A percentile compares a stretch with the other conserved stretches of the same genome.
These are phyloP conservation scores for Saccharum spontaneum DNA, from an alignment of 176 grass and related monocot genomes.

Conservation along the genomic window DNA sequence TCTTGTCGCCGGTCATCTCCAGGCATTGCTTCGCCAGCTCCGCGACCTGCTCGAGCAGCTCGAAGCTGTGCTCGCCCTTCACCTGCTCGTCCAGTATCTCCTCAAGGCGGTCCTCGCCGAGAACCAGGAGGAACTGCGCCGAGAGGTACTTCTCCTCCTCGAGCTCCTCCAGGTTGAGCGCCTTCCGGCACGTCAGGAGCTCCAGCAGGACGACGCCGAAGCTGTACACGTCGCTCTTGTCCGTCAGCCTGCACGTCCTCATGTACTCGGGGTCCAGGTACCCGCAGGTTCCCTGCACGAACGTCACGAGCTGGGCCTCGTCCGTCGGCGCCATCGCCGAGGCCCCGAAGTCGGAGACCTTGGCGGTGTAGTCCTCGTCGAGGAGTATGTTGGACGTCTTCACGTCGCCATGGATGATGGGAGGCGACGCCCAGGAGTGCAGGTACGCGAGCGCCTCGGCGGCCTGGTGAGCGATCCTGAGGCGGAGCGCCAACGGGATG, in stretches of 20 bases:
- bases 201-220: conserved; percentile 60
- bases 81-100: conserved; percentile 58
- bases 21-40: conserved; percentile 53
- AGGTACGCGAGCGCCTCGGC: conserved; percentile 70
- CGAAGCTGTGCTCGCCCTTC: conserved; percentile 20
- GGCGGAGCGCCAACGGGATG: conserved; percentile 29
- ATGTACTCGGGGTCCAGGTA: conserved; percentile 66
- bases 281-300: conserved; percentile 60
- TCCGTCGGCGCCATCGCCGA: conserved; percentile 46
- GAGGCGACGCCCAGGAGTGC: conserved; percentile 55
- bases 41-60: conserved; percentile 40
- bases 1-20: conserved; percentile 40
- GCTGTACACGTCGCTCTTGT: conserved; percentile 69
- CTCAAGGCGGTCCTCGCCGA: conserved; percentile 39
- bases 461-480: conserved; percentile 47
- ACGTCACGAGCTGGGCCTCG: conserved; percentile 47
- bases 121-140: conserved; percentile 28
- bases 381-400: conserved; percentile 64
- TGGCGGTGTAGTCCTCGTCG: conserved; percentile 43
- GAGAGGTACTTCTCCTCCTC: conserved; percentile 50
- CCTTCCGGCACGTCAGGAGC: conserved; percentile 53
- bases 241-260: conserved; percentile 39
- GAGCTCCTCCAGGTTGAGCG: conserved; percentile 27
- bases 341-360: conserved; percentile 61
- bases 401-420: conserved; percentile 61